Base-by-base conservation (phyloP, 768 basidiomycete species). In the Mycena rebaudengoi region DNA sequence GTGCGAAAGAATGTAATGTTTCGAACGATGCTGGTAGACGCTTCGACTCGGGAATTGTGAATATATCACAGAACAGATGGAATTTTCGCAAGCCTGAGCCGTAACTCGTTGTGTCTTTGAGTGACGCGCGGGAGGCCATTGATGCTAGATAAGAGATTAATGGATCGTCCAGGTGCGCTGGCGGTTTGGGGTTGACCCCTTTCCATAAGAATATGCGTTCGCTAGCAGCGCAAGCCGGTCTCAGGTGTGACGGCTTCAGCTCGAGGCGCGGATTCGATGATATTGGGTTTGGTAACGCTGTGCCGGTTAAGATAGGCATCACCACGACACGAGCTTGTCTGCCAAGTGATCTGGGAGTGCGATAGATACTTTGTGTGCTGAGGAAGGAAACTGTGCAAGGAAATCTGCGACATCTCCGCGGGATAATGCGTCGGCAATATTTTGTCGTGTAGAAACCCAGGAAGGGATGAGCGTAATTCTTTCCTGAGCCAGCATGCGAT, bases 381-480 rank as follows among this genome's bases (percentile, higher is more conserved):
- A 37, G 44, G 43, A 13, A n/a, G 72, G 69, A 54, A 69, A 72
- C 39, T 61, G 64, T n/a, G 12, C 8, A 2, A 51, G 49, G 32
- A 77, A 71, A 32, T 63, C 62, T 1, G 20, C 16, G 21, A 74
- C 68, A 40, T 73, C 73, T 13, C 75, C 74, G 0, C 76, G 62
- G 5, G 78, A 79, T 2, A 77, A 69, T 3, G 75, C 61, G 62
- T 79, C 77, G 21, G 75, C 44, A 32, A 76, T 61, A 60, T 80
- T 79, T 37, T 67, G 59, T 3, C 59, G 21, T 29, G 60, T 66
- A 7, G 72, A 14, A 11, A 78, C 70, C 41, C 76, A 59, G 5
- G 41, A 46, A 0, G 73, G 33, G 0, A 23, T 40, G 0, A 78
- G 20, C 5, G 18, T 41, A 12, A 75, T 21, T 2, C 30, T 13